Evolutionary conservation across 495 filamentous ascomycete species (phyloP).

Genomic region (Lichina pygmaea): DNA sequence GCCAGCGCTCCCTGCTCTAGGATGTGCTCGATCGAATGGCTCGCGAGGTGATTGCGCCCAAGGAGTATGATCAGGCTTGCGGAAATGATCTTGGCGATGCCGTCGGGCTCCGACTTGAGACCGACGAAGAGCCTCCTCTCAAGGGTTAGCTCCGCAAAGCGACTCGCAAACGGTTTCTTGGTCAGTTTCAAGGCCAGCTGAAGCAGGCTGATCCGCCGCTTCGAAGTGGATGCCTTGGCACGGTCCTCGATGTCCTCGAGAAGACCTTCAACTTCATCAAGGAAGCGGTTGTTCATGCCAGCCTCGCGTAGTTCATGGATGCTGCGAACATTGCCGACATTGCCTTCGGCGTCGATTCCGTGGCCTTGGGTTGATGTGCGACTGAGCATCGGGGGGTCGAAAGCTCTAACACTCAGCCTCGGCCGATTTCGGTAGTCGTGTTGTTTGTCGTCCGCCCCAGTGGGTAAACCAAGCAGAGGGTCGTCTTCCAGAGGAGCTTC

Average conservation of each 20-base stretch:
- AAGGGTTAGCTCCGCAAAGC: constrained; percentile 51
- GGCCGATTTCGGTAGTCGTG: constrained; percentile 3
- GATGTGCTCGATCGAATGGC: constrained; percentile 23
- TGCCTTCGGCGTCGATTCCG: constrained; percentile 25
- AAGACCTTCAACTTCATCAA: constrained; percentile 54
- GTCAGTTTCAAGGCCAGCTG: constrained; percentile 50
- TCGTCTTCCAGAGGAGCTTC: constrained; percentile 14
- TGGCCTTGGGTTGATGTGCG: background rate
- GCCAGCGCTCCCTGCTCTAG: constrained; percentile 18
- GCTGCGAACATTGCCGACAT: constrained; percentile 37
- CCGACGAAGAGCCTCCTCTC: constrained; percentile 35
- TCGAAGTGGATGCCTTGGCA: constrained; percentile 16
- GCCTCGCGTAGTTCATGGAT: constrained; percentile 78
- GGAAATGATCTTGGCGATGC: constrained; percentile 29
- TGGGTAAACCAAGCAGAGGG: constrained; percentile 2
- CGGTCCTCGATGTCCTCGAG: constrained; percentile 55
- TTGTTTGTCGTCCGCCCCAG: background rate
- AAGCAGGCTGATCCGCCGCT: constrained; percentile 25
- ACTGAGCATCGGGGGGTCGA: background rate
- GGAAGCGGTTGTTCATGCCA: constrained; percentile 58
- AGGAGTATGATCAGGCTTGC: constrained; percentile 27
- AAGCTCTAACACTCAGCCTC: constrained; percentile 2
- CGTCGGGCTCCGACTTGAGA: constrained; percentile 20
- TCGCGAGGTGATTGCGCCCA: constrained; percentile 19
- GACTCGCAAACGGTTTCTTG: constrained; percentile 33